Evolutionary conservation across 2,329 filamentous ascomycete genomes (phyloP).

Genomic region (Colletotrichum musae): DNA sequence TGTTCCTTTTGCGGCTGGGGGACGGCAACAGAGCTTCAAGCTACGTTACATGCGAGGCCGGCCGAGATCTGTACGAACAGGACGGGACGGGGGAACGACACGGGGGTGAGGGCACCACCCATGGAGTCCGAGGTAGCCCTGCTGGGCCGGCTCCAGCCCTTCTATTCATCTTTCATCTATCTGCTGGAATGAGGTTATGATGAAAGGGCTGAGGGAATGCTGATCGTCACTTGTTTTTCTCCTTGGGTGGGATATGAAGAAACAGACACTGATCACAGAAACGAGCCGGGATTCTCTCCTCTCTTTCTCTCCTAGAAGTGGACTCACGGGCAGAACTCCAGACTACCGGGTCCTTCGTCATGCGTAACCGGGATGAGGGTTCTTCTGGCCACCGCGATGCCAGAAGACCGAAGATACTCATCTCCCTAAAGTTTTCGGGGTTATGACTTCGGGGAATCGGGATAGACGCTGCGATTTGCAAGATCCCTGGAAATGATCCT

Average conservation of each 20-base stretch:
- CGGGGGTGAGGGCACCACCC: neutral
- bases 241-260: neutral
- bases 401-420: constrained; percentile 15
- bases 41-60: constrained; percentile 18
- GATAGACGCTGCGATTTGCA: constrained; percentile 40
- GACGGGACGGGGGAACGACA: constrained; percentile 2
- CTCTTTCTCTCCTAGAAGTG: neutral
- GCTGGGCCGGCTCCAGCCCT: constrained; percentile 2
- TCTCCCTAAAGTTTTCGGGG: constrained; percentile 24
- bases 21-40: neutral
- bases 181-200: constrained; percentile 33
- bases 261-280: constrained; percentile 11
- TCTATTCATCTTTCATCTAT: constrained; percentile 22
- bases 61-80: constrained; percentile 23
- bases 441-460: constrained; percentile 34
- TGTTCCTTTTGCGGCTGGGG: neutral
- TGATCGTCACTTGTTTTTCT: constrained; percentile 38
- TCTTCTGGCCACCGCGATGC: constrained; percentile 22
- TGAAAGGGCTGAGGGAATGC: constrained; percentile 28
- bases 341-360: constrained; percentile 19
- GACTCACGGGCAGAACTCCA: constrained; percentile 32
- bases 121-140: constrained; percentile 12
- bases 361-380: constrained; percentile 15
- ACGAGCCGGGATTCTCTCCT: constrained; percentile 21
- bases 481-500: constrained; percentile 41